A percentile compares a stretch with the other conserved stretches of the same genome.
These are phyloP conservation scores for Termitomyces sp. DNA, from an alignment of 768 basidiomycete genomes.

Conservation along the genomic window DNA sequence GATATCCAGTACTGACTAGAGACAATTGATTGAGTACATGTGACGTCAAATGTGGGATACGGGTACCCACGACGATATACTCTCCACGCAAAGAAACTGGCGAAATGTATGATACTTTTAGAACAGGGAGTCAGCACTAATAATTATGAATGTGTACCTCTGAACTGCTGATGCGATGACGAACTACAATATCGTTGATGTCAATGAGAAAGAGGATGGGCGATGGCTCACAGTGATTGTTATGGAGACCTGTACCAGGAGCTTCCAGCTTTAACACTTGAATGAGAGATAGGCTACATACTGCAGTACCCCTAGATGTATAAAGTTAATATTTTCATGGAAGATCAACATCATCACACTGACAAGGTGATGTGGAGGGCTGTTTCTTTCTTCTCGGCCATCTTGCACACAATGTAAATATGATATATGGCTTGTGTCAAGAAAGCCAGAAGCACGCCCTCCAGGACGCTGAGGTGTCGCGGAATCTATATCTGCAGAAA, in stretches of 20 bases:
- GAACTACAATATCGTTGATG: background rate
- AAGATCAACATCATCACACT: background rate
- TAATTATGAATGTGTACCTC: background rate
- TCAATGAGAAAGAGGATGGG: background rate
- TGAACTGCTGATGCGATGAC: background rate
- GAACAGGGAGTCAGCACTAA: background rate
- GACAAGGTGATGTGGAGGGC: background rate
- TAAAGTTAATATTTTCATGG: background rate
- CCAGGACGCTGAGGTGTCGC: background rate
- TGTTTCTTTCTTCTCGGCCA: background rate
- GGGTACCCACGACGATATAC: background rate
- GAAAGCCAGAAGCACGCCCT: background rate
- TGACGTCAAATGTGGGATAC: background rate
- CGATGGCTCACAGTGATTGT: background rate
- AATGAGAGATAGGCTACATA: background rate
- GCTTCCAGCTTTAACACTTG: background rate
- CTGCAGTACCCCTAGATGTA: background rate
- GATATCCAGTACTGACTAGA: background rate
- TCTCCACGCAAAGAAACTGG: background rate
- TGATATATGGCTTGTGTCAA: background rate
- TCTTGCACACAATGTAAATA: background rate
- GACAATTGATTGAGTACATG: too few relatives aligned
- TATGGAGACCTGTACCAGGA: background rate
- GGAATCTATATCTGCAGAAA: background rate
- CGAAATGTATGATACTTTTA: background rate